These are phyloP conservation scores for Leccinum pallidistipes DNA, from an alignment of 1,284 basidiomycete species.

Conservation along the genomic window DNA sequence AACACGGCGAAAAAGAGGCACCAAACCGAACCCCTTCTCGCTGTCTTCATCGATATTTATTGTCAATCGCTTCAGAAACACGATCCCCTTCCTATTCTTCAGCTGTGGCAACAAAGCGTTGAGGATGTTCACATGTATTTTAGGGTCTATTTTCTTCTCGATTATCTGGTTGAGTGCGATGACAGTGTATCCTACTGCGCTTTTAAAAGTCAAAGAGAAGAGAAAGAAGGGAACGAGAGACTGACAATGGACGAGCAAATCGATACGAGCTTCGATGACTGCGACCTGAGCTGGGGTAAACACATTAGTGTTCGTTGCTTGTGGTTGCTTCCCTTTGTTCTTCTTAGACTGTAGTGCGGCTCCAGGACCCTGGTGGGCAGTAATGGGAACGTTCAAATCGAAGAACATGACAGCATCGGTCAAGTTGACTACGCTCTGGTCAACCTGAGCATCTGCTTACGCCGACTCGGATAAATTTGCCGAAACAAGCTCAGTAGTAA, in stretches of 20 bases:
- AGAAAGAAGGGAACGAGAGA: conserved; percentile 2
- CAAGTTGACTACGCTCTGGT: neutral
- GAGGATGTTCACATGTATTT: conserved; percentile 62
- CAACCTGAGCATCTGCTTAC: neutral
- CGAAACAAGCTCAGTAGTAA: neutral
- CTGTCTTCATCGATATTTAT: conserved; percentile 75
- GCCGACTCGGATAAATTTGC: neutral
- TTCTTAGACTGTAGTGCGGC: conserved; percentile 41
- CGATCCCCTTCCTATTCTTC: conserved; percentile 52
- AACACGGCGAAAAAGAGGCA: conserved; percentile 34
- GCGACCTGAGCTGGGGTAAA: conserved; percentile 45
- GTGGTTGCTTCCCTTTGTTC: conserved; percentile 47
- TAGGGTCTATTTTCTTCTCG: conserved; percentile 66
- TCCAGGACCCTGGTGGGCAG: conserved; percentile 23
- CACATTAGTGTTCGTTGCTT: conserved; percentile 19
- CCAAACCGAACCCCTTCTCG: conserved; percentile 79
- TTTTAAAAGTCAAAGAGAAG: conserved; percentile 17
- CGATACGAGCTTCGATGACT: conserved; percentile 48
- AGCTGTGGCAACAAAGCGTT: conserved; percentile 54
- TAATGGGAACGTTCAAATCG: conserved; percentile 57
- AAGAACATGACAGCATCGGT: conserved; percentile 47
- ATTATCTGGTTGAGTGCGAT: conserved; percentile 71
- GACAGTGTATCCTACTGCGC: conserved; percentile 76
- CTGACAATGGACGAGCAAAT: conserved; percentile 54
- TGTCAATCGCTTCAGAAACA: conserved; percentile 68